Percentiles rank a stretch among this genome's conserved stretches.
These are phyloP conservation scores for Paramyrothecium sp. DNA, from an alignment of 2,329 filamentous ascomycete genomes.

Conservation along the genomic window DNA sequence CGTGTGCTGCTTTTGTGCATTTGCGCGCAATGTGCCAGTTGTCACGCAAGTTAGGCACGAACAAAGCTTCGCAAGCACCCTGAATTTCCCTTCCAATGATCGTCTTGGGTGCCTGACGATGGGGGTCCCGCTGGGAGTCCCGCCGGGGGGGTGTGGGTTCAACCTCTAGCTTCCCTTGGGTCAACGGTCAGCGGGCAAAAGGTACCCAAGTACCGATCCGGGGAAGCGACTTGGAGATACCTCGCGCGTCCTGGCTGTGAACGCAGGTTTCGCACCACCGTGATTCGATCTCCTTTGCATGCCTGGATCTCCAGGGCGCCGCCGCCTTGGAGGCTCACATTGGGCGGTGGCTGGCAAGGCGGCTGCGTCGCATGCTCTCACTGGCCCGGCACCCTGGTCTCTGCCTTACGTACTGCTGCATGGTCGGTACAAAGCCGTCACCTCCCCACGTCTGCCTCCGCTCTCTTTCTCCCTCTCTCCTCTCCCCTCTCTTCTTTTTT, in stretches of 20 bases:
- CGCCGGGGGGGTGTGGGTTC: too few relatives aligned
- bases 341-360: neutral
- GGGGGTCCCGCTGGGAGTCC: neutral
- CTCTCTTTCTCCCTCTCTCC: conserved; percentile 9
- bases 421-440: neutral
- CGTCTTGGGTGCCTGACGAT: neutral
- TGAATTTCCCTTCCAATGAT: too few relatives aligned
- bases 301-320: neutral
- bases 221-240: neutral
- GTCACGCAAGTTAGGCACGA: neutral
- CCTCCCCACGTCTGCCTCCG: neutral
- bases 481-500: conserved; percentile 28
- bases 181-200: neutral
- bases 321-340: neutral
- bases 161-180: too few relatives aligned
- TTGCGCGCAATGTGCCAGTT: neutral
- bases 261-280: neutral
- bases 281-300: neutral
- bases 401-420: neutral
- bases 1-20: neutral
- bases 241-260: neutral
- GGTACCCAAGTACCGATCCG: neutral
- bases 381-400: neutral
- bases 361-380: neutral
- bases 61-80: neutral